Evolutionary conservation across 495 filamentous ascomycete genomes (phyloP), one percentile per base, ranked within the genome.

Genomic region (Talaromyces nanjingensis): DNA sequence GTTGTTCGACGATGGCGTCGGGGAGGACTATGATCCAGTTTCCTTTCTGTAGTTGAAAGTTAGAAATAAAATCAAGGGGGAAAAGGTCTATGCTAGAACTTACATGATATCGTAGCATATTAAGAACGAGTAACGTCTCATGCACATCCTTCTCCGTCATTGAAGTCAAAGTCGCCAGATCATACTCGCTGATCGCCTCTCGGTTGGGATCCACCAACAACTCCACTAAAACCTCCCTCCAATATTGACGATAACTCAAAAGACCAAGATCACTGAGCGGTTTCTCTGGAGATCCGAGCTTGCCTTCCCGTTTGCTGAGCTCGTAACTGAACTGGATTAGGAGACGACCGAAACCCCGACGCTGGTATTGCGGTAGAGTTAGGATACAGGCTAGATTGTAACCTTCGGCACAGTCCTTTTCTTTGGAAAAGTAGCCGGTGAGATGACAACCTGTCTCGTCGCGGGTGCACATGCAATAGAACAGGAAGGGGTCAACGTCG

Each of bases 341-440:
- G 4, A 98, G 81, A 65, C 91, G 87, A 49, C 94, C 96, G 69
- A 91, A 98, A 0, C 94, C 94, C 63, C 93, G 93, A 16, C 94
- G 86, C 70, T 98, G 94, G 68, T 93, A 97, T 69, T 98, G 96
- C 0, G 94, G 94, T 0, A 98, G 81, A 0, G 96, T 98, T 65
- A 98, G 79, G 74, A 98, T 98, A 82, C 94, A 98, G 16, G 94
- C 96, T 20, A 98, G 86, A 75, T 98, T 98, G 79, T 98, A 98
- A 22, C 90, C 91, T 60, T 98, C 94, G 1, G 91, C 91, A 34
- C 87, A 91, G 72, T 98, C 96, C 66, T 98, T 98, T 77, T 98
- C 94, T 73, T 98, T 98, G 67, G 89, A 93, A 74, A 98, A 98
- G 72, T 96, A 98, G 62, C 94, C 94, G 59, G 98, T 90, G 0